These are phyloP conservation scores for Aschersonia sp. DNA, from an alignment of 2,329 filamentous ascomycete species.

Conservation along the genomic window DNA sequence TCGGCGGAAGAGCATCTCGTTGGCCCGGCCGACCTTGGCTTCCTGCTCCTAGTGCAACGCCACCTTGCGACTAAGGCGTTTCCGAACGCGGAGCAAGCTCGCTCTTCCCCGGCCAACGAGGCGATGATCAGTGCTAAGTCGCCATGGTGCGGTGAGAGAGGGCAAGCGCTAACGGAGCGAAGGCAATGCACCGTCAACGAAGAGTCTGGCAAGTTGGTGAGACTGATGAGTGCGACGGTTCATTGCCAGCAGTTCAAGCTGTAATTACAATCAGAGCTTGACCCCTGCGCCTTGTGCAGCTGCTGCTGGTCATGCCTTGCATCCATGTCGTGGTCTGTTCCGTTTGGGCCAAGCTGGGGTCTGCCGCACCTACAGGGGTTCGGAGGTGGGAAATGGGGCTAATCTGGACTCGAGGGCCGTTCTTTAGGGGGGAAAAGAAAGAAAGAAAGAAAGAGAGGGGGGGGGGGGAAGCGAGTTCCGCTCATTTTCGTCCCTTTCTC, in stretches of 20 bases:
- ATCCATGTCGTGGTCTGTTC: not conserved
- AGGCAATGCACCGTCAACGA: not conserved
- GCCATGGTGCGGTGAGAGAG: too few relatives aligned
- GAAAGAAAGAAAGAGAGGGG: not conserved
- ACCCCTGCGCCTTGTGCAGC: not conserved
- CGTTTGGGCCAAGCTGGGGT: not conserved
- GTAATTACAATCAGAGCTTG: not conserved
- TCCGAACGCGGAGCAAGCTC: too few relatives aligned
- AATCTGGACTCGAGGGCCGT: not conserved
- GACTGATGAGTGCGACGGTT: not conserved
- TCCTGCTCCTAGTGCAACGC: too few relatives aligned
- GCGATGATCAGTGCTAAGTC: too few relatives aligned
- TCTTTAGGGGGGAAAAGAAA: not conserved
- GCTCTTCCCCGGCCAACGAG: too few relatives aligned
- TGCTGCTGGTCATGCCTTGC: not conserved
- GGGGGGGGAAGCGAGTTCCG: not conserved
- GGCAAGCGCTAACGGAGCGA: not conserved
- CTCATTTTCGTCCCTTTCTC: too few relatives aligned
- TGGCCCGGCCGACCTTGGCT: too few relatives aligned
- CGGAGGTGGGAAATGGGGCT: not conserved
- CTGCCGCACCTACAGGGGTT: not conserved
- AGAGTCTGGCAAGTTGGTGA: not conserved
- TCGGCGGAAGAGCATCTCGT: too few relatives aligned
- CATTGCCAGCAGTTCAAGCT: not conserved
- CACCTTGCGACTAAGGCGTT: too few relatives aligned